These are phyloP conservation scores for Marasmius tenuissimus DNA, from an alignment of 1,284 basidiomycete genomes.

Conservation along the genomic window DNA sequence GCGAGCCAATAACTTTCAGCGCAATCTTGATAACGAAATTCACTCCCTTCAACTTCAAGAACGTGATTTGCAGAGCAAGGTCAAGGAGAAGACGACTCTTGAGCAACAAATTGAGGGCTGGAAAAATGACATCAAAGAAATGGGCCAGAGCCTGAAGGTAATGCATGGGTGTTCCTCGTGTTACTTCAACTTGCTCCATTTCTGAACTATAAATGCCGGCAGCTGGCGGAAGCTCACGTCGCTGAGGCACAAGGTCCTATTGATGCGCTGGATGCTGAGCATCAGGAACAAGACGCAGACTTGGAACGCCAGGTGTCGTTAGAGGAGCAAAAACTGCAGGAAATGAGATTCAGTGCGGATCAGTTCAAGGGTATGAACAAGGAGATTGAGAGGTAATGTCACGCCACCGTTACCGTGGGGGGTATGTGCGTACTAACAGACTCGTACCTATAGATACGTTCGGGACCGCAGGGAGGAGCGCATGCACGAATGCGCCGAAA, in stretches of 20 bases:
- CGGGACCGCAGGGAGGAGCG: constrained; percentile 65
- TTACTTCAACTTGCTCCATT: not conserved
- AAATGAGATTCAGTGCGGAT: constrained; percentile 67
- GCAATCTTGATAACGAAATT: constrained; percentile 57
- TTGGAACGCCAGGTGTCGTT: constrained; percentile 48
- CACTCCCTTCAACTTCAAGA: constrained; percentile 65
- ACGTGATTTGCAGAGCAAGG: constrained; percentile 58
- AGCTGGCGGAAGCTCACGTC: constrained; percentile 71
- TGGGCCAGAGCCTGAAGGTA: constrained; percentile 49
- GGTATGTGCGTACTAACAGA: not conserved
- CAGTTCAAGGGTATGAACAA: constrained; percentile 62
- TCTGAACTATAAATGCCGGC: not conserved
- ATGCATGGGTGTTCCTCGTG: not conserved
- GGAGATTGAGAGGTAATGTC: constrained; percentile 57
- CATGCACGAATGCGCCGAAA: constrained; percentile 62
- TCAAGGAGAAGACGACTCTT: constrained; percentile 61
- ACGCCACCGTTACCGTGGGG: constrained; percentile 13
- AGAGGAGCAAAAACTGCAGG: constrained; percentile 58
- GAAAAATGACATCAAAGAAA: constrained; percentile 55
- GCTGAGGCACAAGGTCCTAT: constrained; percentile 68
- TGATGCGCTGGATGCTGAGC: constrained; percentile 61
- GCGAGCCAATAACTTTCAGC: constrained; percentile 55
- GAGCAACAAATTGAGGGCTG: constrained; percentile 64
- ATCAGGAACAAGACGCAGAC: constrained; percentile 54
- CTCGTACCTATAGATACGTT: constrained; percentile 57